phyloP scores from a whole-genome alignment of 2,329 filamentous ascomycete genomes.

The Aspergillus jensenii region DNA sequence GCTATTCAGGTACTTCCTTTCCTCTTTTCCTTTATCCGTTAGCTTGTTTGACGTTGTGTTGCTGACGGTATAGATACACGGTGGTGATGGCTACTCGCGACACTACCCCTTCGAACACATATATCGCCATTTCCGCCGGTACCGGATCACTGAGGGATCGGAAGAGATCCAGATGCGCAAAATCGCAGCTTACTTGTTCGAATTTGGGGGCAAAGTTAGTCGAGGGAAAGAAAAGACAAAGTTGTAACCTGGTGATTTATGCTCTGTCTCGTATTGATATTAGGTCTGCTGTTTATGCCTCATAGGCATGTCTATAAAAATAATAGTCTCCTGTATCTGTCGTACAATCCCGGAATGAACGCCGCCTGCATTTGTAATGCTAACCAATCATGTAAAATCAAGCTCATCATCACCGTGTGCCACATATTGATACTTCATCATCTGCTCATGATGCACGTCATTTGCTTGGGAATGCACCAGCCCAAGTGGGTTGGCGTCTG shows the following conservation, averaged over 20 bases:
- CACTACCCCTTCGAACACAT: slow-evolving; percentile 65
- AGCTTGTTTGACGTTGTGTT: not conserved
- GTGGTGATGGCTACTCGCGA: slow-evolving; percentile 59
- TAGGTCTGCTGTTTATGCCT: not conserved
- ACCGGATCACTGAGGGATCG: slow-evolving; percentile 64
- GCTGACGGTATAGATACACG: slow-evolving; percentile 43
- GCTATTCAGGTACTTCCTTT: slow-evolving; percentile 54
- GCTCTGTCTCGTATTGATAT: not conserved
- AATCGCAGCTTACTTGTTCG: slow-evolving; percentile 60
- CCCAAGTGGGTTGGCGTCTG: slow-evolving; percentile 32
- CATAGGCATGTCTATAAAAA: not conserved
- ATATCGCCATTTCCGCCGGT: slow-evolving; percentile 63
- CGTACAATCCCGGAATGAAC: not conserved
- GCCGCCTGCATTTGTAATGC: not conserved
- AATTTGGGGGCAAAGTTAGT: slow-evolving; percentile 32
- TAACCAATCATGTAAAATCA: slow-evolving; percentile 18
- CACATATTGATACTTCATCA: slow-evolving; percentile 42
- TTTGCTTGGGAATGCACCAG: slow-evolving; percentile 40
- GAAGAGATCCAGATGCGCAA: slow-evolving; percentile 69
- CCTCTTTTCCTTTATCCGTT: not conserved
- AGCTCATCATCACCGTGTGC: slow-evolving; percentile 36
- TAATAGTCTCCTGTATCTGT: not conserved
- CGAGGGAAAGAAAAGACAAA: not conserved
- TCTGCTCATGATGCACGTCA: slow-evolving; percentile 42
- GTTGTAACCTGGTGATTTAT: not conserved